A percentile compares a stretch with the other conserved stretches of the same genome.
These are phyloP conservation scores for Candida silvicultrix DNA, from an alignment of 805 yeast genomes.

Conservation along the genomic window DNA sequence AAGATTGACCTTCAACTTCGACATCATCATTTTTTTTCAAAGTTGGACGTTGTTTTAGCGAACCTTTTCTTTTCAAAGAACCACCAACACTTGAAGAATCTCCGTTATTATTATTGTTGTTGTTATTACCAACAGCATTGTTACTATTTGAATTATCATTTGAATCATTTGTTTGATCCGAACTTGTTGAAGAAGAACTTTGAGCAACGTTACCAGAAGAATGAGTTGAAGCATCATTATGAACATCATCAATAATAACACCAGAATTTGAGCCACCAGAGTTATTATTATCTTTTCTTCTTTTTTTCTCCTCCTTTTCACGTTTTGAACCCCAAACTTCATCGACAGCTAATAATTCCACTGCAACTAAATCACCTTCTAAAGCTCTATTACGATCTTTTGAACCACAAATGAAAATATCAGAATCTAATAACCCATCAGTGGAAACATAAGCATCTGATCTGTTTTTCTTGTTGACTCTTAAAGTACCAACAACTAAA, in stretches of 20 bases:
- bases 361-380: conserved; percentile 95
- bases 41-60: conserved; percentile 90
- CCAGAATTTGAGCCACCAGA: conserved; percentile 30
- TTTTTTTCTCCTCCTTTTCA: conserved; percentile 95
- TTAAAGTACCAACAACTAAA: conserved; percentile 82
- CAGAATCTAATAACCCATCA: conserved; percentile 92
- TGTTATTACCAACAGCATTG: no score
- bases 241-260: conserved; percentile 64
- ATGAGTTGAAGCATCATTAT: conserved; percentile 71
- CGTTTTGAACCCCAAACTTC: conserved; percentile 97
- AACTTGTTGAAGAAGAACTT: conserved; percentile 11
- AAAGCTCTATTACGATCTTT: conserved; percentile 96
- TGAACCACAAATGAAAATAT: conserved; percentile 95
- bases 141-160: conserved; percentile 14
- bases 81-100: conserved; percentile 20
- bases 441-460: conserved; percentile 99
- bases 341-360: conserved; percentile 88
- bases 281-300: conserved; percentile 62
- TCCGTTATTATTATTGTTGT: not conserved
- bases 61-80: conserved; percentile 71
- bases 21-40: conserved; percentile 98
- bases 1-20: conserved; percentile 96
- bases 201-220: conserved; percentile 18
- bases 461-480: conserved; percentile 94
- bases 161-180: conserved; percentile 10